These are phyloP conservation scores for Salix koriyanagi DNA, from an alignment of 345 rosid species.

Conservation along the genomic window DNA sequence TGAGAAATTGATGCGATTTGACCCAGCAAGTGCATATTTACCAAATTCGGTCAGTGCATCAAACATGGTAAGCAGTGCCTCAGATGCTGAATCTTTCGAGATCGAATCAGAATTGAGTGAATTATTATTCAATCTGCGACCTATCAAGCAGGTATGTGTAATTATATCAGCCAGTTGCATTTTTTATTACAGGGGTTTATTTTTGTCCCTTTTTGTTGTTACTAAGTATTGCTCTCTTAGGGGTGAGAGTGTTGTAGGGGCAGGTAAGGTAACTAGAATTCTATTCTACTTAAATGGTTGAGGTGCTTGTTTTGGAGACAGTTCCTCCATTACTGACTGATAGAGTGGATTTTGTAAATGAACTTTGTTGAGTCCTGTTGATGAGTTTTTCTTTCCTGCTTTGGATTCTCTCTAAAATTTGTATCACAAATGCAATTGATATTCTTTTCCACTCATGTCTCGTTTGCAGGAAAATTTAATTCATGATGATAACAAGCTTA, in stretches of 20 bases:
- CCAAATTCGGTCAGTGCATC: slow-evolving; percentile 52
- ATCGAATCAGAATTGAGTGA: slow-evolving; percentile 69
- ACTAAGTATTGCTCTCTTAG: background rate
- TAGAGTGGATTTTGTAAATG: background rate
- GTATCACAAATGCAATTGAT: background rate
- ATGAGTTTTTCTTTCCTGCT: background rate
- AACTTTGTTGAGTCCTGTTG: background rate
- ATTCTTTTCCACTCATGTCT: background rate
- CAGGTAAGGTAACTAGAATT: background rate
- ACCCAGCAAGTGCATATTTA: slow-evolving; percentile 70
- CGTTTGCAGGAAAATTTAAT: slow-evolving; percentile 82
- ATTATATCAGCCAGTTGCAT: background rate
- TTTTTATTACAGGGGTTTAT: background rate
- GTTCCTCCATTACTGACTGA: background rate
- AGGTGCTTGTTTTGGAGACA: background rate
- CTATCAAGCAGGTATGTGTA: slow-evolving; percentile 80
- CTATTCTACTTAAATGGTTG: background rate
- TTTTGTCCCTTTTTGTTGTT: background rate
- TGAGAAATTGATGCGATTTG: slow-evolving; percentile 90
- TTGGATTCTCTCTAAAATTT: background rate
- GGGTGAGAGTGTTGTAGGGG: background rate
- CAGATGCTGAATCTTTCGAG: slow-evolving; percentile 48
- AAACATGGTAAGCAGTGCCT: slow-evolving; percentile 22
- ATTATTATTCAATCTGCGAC: slow-evolving; percentile 62
- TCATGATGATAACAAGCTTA: slow-evolving; percentile 86